These are phyloP conservation scores for Ganoderma boninense DNA, from an alignment of 1,284 basidiomycete genomes.

Conservation along the genomic window DNA sequence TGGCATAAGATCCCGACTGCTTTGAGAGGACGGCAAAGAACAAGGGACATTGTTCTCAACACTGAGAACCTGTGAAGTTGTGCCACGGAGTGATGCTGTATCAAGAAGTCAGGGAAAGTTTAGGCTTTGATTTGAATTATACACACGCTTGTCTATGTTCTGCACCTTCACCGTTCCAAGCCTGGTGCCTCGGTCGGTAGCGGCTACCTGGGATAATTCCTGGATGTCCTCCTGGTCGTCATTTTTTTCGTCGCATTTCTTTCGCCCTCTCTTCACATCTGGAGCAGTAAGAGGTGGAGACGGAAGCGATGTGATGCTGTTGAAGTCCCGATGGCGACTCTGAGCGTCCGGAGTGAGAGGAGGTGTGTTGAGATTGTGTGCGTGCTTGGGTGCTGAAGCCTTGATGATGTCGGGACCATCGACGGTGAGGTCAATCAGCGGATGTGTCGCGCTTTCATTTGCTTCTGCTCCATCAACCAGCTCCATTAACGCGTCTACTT, in stretches of 20 bases:
- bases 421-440: background rate
- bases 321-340: background rate
- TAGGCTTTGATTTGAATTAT: background rate
- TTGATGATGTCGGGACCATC: background rate
- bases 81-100: background rate
- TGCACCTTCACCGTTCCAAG: too few species aligned
- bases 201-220: background rate
- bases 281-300: slow-evolving; percentile 27
- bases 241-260: background rate
- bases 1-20: slow-evolving; percentile 15
- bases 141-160: background rate
- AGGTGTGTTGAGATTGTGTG: background rate
- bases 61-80: background rate
- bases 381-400: background rate
- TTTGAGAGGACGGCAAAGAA: slow-evolving; percentile 7
- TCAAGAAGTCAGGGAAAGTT: background rate
- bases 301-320: slow-evolving; percentile 19
- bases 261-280: slow-evolving; percentile 3
- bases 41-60: slow-evolving; percentile 19
- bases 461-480: background rate
- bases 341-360: slow-evolving; percentile 17
- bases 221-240: background rate
- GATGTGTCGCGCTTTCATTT: background rate
- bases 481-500: too few species aligned
- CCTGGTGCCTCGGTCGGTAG: background rate